A percentile compares a stretch with the other conserved stretches of the same genome.
Evolutionary conservation across 129 eudicot species (phyloP).

Genomic region (Silybum marianum): DNA sequence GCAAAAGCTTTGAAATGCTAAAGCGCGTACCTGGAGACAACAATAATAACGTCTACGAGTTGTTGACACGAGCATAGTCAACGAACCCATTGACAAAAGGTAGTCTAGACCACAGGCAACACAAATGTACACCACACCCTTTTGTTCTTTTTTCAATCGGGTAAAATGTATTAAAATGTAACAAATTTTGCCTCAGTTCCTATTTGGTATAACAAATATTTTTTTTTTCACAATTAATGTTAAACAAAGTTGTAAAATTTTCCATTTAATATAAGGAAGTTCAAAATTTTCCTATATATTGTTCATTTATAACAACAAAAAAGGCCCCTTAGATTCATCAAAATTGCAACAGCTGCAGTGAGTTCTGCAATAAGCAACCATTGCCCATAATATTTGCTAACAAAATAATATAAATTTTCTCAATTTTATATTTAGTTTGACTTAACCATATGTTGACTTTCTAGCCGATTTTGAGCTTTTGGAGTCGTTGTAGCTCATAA

Average conservation of each 20-base stretch:
- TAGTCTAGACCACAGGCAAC: neutral
- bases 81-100: neutral
- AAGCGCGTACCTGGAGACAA: constrained; percentile 72
- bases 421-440: neutral
- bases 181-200: neutral
- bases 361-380: neutral
- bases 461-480: constrained; percentile 46
- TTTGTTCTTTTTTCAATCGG: too few species aligned
- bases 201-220: too few species aligned
- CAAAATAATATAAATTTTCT: neutral
- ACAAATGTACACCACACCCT: neutral
- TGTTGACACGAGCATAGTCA: constrained; percentile 62
- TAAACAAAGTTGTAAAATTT: neutral
- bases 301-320: neutral
- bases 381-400: neutral
- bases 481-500: constrained; percentile 53
- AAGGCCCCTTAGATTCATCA: neutral
- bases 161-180: too few species aligned
- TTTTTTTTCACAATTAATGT: neutral
- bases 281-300: neutral
- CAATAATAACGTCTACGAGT: constrained; percentile 68
- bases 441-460: neutral
- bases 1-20: constrained; percentile 82
- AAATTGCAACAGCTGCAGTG: neutral
- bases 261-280: neutral